Evolutionary conservation across 345 rosid species (phyloP), one percentile per base, ranked within the genome.

Genomic region (Salix viminalis): DNA sequence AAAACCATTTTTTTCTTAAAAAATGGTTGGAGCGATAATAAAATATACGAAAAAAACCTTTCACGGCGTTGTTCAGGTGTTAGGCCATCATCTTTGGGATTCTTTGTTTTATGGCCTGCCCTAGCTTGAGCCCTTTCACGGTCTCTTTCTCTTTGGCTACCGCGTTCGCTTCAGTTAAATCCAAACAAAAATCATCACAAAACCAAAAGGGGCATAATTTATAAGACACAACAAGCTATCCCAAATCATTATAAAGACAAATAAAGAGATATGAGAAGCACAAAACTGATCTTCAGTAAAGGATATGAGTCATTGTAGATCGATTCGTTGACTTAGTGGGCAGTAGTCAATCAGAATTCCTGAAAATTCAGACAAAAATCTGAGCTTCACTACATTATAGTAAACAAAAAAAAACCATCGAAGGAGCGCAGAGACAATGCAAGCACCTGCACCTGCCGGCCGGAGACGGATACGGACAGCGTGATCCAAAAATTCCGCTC

Each of bases 31-130:
- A 7, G 4, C 37, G 30, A 24, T 3, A 21, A 18, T 1, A 9
- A 7, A 46, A n/a, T 5, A 36, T 5, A 46, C 0, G n/a, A 16
- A 4, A 72, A 23, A 8, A 41, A 81, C 89, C 90, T 86, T 66
- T 87, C 89, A 6, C 91, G 90, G 79, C 91, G 90, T 73, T 87
- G 91, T 76, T 88, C 91, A 36, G 88, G 90, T 11, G 90, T 88
- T 78, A 88, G 78, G 48, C 90, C 90, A 24, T 87, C 90, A 58
- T 81, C 84, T 64, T 86, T 88, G 70, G 0, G 9, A n/a, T 80
- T 67, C 23, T 65, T 65, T 54, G 81, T 70, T 77, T 84, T 84
- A 70, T 39, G 32, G 62, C 15, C 24, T 58, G 23, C 14, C 48
- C 90, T 80, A 37, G 91, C 71, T 69, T 82, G 83, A 15, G 91